Evolutionary conservation across 2,329 filamentous ascomycete genomes (phyloP), one percentile per base, ranked within the genome.

Genomic region (Aspergillus flavus): DNA sequence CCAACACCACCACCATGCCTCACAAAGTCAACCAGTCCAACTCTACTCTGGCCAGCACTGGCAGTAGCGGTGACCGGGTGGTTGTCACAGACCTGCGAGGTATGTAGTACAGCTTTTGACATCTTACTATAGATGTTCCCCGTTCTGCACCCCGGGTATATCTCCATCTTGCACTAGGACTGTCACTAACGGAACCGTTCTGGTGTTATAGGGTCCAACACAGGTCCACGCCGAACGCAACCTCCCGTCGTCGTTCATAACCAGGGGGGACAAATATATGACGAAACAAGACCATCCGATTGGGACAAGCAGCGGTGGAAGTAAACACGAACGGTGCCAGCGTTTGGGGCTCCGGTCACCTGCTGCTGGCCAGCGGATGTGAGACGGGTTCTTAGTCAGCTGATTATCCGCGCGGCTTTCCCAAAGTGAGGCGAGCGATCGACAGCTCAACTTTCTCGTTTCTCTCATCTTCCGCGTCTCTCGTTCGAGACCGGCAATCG

Each of bases 261-360:
- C 66, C 71, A 74, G 66, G 74, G 75, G 57, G 75, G 75, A 53
- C 75, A 73, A 59, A 75, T 72, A 61, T 77, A 75, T 65, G 75
- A 77, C 61, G 74, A 77, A 62, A 76, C 75, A 26, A 68, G 75
- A 63, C 74, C 75, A 1, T 75, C 74, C 5, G 75, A 76, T 64
- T 77, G 75, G 75, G 75, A 77, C 65, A 76, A 76, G 66, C 75
- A 77, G 66, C 74, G 75, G 63, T 77, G 75, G 75, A 77, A 77
- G 66, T 77, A 75, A 66, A 65, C 61, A 36, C 5, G 41, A 30
- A n/a, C 28, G n/a, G 28, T 48, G 34, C 28, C 55, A 30, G 43
- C 57, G 21, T 58, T 48, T 23, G n/a, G 10, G 10, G 11, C 28
- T 21, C n/a, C 9, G 48, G 59, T 36, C 43, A n/a, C 53, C 39